Evolutionary conservation across 1,284 basidiomycete species (phyloP).

Genomic region (Cryptococcus sp.): DNA sequence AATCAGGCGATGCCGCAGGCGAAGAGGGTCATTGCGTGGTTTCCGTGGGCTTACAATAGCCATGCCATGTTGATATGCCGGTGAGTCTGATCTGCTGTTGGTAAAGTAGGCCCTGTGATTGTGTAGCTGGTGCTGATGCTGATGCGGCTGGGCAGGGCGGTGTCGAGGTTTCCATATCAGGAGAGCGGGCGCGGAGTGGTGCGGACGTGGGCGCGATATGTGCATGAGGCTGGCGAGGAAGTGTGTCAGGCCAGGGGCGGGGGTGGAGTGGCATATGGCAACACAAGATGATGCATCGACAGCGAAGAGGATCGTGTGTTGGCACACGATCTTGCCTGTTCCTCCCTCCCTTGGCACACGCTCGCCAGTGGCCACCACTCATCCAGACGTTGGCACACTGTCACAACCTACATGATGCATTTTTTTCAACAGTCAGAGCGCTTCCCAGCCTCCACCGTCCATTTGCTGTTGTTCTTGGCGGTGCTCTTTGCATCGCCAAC

Average conservation of each 20-base stretch:
- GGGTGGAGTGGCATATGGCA: conserved; percentile 1
- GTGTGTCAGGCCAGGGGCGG: neutral
- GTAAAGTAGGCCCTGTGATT: too few species aligned
- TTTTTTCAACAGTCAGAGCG: too few species aligned
- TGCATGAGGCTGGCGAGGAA: conserved; percentile 14
- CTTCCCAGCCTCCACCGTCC: too few species aligned
- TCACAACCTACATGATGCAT: too few species aligned
- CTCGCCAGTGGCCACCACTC: too few species aligned
- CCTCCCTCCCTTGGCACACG: too few species aligned
- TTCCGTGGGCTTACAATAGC: conserved; percentile 41
- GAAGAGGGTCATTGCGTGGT: conserved; percentile 42
- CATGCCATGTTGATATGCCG: conserved; percentile 43
- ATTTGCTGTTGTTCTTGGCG: too few species aligned
- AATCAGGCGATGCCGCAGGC: conserved; percentile 29
- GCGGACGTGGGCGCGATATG: conserved; percentile 24
- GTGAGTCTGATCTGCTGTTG: conserved; percentile 16
- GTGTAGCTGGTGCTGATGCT: neutral
- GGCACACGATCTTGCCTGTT: too few species aligned
- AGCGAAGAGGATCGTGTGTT: too few species aligned
- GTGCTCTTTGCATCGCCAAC: too few species aligned
- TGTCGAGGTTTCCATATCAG: conserved; percentile 30
- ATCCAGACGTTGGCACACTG: too few species aligned
- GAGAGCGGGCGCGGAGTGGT: conserved; percentile 34
- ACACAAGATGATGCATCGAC: neutral
- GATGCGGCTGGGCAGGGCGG: conserved; percentile 12